Evolutionary conservation across 495 filamentous ascomycete genomes (phyloP).

Genomic region (Aspergillus egyptiacus): DNA sequence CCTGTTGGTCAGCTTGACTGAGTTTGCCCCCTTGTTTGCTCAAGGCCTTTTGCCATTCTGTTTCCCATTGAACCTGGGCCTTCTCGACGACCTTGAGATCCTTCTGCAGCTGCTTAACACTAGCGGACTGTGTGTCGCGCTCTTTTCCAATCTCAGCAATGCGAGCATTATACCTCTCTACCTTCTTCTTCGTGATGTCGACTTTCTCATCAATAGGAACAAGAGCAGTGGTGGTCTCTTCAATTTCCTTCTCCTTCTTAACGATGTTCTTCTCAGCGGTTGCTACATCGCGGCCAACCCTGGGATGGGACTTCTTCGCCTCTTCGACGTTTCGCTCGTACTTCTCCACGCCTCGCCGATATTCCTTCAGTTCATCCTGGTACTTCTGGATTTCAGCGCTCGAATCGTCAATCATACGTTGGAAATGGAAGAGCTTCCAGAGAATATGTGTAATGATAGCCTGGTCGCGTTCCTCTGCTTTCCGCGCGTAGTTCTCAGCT

Average conservation of each 20-base stretch:
- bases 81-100: conserved; percentile 81
- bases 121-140: conserved; percentile 58
- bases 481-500: conserved; percentile 83
- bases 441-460: conserved; percentile 91
- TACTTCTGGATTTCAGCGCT: conserved; percentile 86
- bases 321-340: conserved; percentile 77
- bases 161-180: conserved; percentile 57
- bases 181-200: conserved; percentile 65
- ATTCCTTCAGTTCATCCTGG: conserved; percentile 94
- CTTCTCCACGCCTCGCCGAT: conserved; percentile 77
- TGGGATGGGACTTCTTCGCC: conserved; percentile 79
- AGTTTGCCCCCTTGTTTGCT: conserved; percentile 82
- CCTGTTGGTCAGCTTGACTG: conserved; percentile 78
- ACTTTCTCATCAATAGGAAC: conserved; percentile 93
- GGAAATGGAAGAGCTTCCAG: conserved; percentile 97
- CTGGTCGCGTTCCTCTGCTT: conserved; percentile 82
- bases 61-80: conserved; percentile 82
- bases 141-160: conserved; percentile 70
- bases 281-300: conserved; percentile 68
- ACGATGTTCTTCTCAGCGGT: conserved; percentile 80
- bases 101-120: conserved; percentile 66
- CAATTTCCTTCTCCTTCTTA: conserved; percentile 79
- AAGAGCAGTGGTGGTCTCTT: conserved; percentile 75
- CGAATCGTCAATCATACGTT: conserved; percentile 86
- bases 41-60: conserved; percentile 72